phyloP scores from a whole-genome alignment of 2,329 filamentous ascomycete genomes.

The Eutypa lata region DNA sequence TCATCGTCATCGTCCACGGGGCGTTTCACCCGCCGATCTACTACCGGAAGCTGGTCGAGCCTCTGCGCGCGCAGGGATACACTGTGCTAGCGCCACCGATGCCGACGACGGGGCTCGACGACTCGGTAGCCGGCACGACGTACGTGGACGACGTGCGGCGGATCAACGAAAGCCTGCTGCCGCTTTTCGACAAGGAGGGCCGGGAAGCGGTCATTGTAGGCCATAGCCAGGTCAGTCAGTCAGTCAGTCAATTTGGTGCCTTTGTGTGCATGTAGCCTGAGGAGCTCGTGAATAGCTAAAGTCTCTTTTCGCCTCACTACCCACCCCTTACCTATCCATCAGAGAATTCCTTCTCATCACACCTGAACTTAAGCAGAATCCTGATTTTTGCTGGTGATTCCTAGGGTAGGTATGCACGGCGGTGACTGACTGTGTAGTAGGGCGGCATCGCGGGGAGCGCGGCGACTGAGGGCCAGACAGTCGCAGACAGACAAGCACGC shows the following conservation, averaged over 20 bases:
- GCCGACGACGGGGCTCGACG: slow-evolving; percentile 15
- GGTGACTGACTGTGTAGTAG: neutral
- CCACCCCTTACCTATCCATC: too few relatives aligned
- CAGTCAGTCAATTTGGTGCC: too few relatives aligned
- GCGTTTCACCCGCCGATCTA: slow-evolving; percentile 17
- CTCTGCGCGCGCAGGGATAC: slow-evolving; percentile 16
- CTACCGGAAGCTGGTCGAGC: slow-evolving; percentile 17
- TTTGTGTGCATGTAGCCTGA: too few relatives aligned
- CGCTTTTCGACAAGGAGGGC: slow-evolving; percentile 19
- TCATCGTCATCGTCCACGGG: slow-evolving; percentile 20
- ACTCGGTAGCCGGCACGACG: slow-evolving; percentile 19
- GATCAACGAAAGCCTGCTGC: slow-evolving; percentile 13
- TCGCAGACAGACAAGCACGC: slow-evolving; percentile 20
- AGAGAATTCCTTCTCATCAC: too few relatives aligned
- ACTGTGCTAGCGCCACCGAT: slow-evolving; percentile 10
- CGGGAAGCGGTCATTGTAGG: slow-evolving; percentile 19
- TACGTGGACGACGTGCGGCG: slow-evolving; percentile 20
- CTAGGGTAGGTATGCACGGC: too few relatives aligned
- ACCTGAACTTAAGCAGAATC: neutral
- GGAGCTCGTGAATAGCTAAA: too few relatives aligned
- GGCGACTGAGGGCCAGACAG: slow-evolving; percentile 16
- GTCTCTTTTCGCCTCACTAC: too few relatives aligned
- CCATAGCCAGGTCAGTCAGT: slow-evolving; percentile 24
- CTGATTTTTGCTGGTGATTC: too few relatives aligned
- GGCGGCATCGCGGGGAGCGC: slow-evolving; percentile 21